Percentiles rank a stretch among this genome's conserved stretches.
These are phyloP conservation scores for Acacia acuminata DNA, from an alignment of 306 rosid genomes.

Conservation along the genomic window DNA sequence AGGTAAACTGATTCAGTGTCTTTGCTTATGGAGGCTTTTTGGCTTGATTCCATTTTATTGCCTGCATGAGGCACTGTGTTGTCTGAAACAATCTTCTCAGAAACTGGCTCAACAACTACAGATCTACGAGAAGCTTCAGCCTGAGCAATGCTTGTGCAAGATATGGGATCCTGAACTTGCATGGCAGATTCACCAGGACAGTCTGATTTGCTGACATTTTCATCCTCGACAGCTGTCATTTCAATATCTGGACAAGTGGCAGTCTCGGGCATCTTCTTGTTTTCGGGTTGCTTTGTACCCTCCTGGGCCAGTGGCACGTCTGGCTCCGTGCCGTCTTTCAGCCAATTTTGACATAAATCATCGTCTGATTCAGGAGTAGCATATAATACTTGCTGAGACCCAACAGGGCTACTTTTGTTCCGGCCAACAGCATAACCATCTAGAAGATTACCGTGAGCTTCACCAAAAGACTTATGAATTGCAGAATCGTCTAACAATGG, in stretches of 20 bases:
- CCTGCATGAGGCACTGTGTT: slow-evolving; percentile 27
- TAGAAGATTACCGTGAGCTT: slow-evolving; percentile 30
- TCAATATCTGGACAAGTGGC: slow-evolving; percentile 37
- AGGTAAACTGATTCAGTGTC: slow-evolving; percentile 18
- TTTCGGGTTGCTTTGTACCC: slow-evolving; percentile 23
- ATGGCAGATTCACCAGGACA: slow-evolving; percentile 23
- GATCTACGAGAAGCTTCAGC: slow-evolving; percentile 22
- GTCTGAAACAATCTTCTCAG: slow-evolving; percentile 36
- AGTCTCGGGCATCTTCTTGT: slow-evolving; percentile 21
- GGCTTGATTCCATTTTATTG: slow-evolving; percentile 27
- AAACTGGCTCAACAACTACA: slow-evolving; percentile 17
- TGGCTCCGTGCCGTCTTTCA: slow-evolving; percentile 44
- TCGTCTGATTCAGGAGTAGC: slow-evolving; percentile 38
- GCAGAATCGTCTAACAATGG: slow-evolving; percentile 48
- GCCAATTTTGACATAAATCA: slow-evolving; percentile 51
- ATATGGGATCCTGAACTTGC: slow-evolving; percentile 36
- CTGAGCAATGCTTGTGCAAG: slow-evolving; percentile 20
- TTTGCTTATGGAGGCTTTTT: slow-evolving; percentile 22
- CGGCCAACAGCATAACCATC: slow-evolving; percentile 35
- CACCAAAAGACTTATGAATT: slow-evolving; percentile 29
- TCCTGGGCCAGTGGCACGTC: slow-evolving; percentile 41
- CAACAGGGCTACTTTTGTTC: slow-evolving; percentile 33
- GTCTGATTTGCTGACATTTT: slow-evolving; percentile 28
- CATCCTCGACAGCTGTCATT: slow-evolving; percentile 38
- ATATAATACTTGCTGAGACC: slow-evolving; percentile 31